These are phyloP conservation scores for Nidula niveotomentosa DNA, from an alignment of 1,284 basidiomycete genomes.

Conservation along the genomic window DNA sequence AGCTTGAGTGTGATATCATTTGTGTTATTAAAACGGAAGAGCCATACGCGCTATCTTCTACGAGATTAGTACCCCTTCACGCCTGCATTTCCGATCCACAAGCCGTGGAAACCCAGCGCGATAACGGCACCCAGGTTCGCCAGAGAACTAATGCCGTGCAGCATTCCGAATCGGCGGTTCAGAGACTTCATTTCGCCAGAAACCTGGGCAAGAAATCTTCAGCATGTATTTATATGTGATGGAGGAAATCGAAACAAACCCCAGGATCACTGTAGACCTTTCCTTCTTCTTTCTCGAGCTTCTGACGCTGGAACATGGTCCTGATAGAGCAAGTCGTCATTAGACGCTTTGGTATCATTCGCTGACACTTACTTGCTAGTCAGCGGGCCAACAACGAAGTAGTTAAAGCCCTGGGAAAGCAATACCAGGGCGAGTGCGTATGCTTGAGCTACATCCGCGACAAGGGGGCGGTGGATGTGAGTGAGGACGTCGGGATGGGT, in stretches of 20 bases:
- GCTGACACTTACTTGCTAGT: constrained; percentile 63
- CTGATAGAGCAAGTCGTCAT: constrained; percentile 30
- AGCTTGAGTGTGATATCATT: neutral
- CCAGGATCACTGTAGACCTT: constrained; percentile 63
- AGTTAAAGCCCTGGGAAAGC: constrained; percentile 53
- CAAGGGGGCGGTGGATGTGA: constrained; percentile 43
- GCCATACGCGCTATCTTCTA: constrained; percentile 6
- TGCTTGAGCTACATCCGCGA: constrained; percentile 71
- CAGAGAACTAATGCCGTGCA: constrained; percentile 71
- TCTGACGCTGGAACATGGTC: constrained; percentile 72
- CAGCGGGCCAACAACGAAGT: constrained; percentile 61
- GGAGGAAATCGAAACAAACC: constrained; percentile 37
- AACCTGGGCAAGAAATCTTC: no score
- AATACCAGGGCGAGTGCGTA: constrained; percentile 56
- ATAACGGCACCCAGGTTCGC: constrained; percentile 64
- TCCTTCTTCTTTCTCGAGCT: constrained; percentile 73
- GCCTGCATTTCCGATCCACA: constrained; percentile 64
- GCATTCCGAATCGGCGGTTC: constrained; percentile 60
- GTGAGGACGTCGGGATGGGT: constrained; percentile 62
- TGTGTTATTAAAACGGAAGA: neutral
- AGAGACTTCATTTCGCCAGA: constrained; percentile 69
- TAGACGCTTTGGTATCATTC: no score
- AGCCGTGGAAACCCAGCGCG: constrained; percentile 67
- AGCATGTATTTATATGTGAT: constrained; percentile 1
- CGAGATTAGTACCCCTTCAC: constrained; percentile 32